Conservation (phyloP, 73 alveolate genomes). For the Blepharisma japonicum region DNA sequence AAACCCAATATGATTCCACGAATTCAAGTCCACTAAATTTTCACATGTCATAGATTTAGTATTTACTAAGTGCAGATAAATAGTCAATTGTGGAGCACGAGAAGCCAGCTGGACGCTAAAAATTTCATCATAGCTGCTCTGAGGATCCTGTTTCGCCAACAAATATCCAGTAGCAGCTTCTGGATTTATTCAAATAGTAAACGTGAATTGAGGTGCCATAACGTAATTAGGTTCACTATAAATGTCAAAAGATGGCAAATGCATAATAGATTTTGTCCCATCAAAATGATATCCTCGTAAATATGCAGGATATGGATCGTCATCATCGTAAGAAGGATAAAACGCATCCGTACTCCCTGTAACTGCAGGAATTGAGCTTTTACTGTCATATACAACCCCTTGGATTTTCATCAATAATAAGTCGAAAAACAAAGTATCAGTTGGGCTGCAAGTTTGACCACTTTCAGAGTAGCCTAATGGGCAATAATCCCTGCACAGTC, state of each 20-base stretch:
- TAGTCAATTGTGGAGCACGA: not conserved
- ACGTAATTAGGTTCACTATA: not conserved
- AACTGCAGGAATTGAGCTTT: not conserved
- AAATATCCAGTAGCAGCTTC: not conserved
- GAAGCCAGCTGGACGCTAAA: not conserved
- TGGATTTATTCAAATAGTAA: not conserved
- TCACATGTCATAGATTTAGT: not conserved
- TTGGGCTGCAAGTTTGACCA: not conserved
- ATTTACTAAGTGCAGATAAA: not conserved
- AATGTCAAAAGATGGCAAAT: not conserved
- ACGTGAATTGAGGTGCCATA: not conserved
- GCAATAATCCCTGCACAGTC: not conserved
- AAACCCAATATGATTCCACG: conserved; percentile 15
- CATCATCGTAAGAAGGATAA: not conserved
- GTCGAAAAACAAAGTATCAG: not conserved
- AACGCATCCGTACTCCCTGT: not conserved
- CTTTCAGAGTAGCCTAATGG: conserved; percentile 1
- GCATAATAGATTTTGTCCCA: not conserved
- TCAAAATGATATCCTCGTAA: conserved; percentile 10
- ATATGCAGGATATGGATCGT: not conserved
- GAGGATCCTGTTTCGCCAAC: not conserved
- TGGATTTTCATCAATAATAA: not conserved
- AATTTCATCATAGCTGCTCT: not conserved
- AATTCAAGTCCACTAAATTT: not conserved
- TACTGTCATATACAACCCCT: not conserved